Base-by-base conservation (phyloP, 2,329 filamentous ascomycete genomes). In the Penicillium sp. region DNA sequence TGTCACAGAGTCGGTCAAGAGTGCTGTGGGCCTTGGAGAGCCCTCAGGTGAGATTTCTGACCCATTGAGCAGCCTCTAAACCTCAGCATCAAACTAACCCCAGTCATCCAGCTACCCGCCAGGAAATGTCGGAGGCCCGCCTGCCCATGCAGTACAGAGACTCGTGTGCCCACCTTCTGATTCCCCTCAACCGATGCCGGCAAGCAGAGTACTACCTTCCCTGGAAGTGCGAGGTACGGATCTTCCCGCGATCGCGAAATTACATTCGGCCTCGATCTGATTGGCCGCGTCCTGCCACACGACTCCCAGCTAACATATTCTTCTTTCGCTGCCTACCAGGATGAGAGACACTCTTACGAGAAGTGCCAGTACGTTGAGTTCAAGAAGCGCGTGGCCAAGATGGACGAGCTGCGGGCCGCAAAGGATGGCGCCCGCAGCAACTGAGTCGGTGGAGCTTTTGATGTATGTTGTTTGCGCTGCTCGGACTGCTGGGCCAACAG, bases 351-450 rank as follows among this genome's bases (percentile, higher is more conserved):
- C 73, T 85, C 83, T 63, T 98, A 98, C 77, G 93, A 98, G 69
- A 97, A 97, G 71, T 98, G 93, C 80, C 93, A 98, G 65, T 98
- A 98, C 72, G 86, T 86, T 52, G 93, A 97, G 69, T 98, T 98
- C 78, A 95, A 95, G 82, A 88, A 91, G 79, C 83, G 93, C 43
- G 93, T 98, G 52, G 87, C 86, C 63, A 97, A 95, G 83, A 98
- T 98, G 93, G 83, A 97, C 60, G 90, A 98, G 76, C 73, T 98
- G 63, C 80, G 89, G 64, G 90, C 81, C 54, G 82, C 86, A 45
- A 94, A 94, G 79, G 81, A 73, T 43, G 89, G 87, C 47, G 83
- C 79, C 60, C 81, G 91, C 69, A 94, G 86, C 77, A 96, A 95
- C 72, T 95, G 47, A 62, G 33, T 33, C 53, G 49, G 41, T 45